Conservation (phyloP, 805 yeast species). For the Ogataea polymorpha region DNA sequence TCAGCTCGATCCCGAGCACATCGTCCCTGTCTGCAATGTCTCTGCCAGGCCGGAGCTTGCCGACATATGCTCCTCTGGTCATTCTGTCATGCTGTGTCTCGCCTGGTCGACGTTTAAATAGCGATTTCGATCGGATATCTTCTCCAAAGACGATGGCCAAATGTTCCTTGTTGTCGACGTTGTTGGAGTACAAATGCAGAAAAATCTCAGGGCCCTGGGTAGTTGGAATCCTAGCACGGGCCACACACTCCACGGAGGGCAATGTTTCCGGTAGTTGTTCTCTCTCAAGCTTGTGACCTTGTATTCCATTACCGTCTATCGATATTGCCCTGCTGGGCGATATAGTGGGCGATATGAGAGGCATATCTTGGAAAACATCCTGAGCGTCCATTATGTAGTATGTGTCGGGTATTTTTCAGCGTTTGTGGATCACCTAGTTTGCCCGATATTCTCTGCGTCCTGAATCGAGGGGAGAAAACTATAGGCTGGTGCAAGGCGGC, state of each 20-base stretch:
- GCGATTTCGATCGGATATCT: constrained; percentile 72
- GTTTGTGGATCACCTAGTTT: not conserved
- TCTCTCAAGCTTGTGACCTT: constrained; percentile 27
- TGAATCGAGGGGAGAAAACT: not conserved
- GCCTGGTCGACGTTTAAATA: constrained; percentile 57
- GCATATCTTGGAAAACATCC: constrained; percentile 34
- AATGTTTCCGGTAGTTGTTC: constrained; percentile 48
- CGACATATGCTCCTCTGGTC: constrained; percentile 98
- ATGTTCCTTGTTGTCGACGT: constrained; percentile 89
- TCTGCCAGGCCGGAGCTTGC: constrained; percentile 87
- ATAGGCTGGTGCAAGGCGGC: constrained; percentile 2
- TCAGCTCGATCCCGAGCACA: constrained; percentile 34
- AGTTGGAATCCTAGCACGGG: constrained; percentile 95
- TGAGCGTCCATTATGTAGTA: constrained; percentile 3
- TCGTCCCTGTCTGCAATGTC: constrained; percentile 61
- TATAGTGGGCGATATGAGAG: constrained; percentile 40
- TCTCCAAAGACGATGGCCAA: constrained; percentile 96
- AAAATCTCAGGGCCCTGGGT: constrained; percentile 93
- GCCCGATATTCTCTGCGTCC: not conserved
- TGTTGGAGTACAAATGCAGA: constrained; percentile 82
- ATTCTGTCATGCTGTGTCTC: constrained; percentile 91
- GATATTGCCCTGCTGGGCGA: constrained; percentile 27
- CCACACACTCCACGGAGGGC: constrained; percentile 82
- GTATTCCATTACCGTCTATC: constrained; percentile 8
- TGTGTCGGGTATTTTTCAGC: not conserved